Percentiles rank a stretch among this genome's conserved stretches.
These are phyloP conservation scores for Talaromyces nanjingensis DNA, from an alignment of 495 filamentous ascomycete species.

Conservation along the genomic window DNA sequence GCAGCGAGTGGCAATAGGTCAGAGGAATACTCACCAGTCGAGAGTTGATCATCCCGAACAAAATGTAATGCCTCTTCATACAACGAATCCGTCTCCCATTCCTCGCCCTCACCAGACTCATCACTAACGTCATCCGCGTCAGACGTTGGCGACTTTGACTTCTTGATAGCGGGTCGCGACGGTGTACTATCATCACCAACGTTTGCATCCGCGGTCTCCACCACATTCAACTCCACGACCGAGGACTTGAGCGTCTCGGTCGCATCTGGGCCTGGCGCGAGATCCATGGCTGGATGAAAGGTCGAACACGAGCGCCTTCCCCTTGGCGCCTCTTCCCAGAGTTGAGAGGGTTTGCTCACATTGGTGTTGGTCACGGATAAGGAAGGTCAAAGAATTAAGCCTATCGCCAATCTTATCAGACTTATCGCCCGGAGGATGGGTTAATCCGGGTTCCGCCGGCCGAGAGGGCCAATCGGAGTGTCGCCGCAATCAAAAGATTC, in stretches of 20 bases:
- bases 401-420: background rate
- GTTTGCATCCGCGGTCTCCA: constrained; percentile 22
- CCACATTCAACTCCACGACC: constrained; percentile 38
- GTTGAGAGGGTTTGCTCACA: constrained; percentile 24
- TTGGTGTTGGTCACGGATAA: constrained; percentile 17
- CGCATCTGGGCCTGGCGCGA: constrained; percentile 33
- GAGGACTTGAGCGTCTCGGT: constrained; percentile 33
- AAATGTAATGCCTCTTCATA: constrained; percentile 62
- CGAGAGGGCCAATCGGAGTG: constrained; percentile 10
- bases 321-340: constrained; percentile 16
- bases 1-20: constrained; percentile 5
- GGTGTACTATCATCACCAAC: background rate
- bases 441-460: constrained; percentile 29
- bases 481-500: constrained; percentile 12
- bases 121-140: constrained; percentile 52
- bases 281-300: constrained; percentile 30
- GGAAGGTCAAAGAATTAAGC: background rate
- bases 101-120: constrained; percentile 53
- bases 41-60: constrained; percentile 53
- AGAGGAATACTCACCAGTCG: constrained; percentile 38
- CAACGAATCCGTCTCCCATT: constrained; percentile 61
- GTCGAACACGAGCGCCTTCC: constrained; percentile 20
- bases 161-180: constrained; percentile 17
- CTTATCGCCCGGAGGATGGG: constrained; percentile 7
- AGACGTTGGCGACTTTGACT: constrained; percentile 23